These are phyloP conservation scores for Kwoniella newhampshirensis DNA, from an alignment of 768 basidiomycete genomes.

Conservation along the genomic window DNA sequence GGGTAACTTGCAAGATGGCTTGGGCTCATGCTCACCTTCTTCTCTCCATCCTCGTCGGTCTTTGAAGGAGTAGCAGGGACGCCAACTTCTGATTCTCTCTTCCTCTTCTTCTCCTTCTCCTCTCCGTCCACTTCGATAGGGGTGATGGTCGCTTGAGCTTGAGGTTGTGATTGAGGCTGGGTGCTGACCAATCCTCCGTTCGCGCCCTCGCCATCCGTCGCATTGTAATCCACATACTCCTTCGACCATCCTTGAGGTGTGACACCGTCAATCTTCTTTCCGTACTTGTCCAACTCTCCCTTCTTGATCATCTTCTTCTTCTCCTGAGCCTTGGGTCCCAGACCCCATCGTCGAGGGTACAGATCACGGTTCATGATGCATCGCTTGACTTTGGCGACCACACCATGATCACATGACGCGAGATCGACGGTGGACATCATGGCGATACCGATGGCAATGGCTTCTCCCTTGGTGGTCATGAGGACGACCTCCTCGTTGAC, in stretches of 20 bases:
- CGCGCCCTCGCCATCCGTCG: constrained; percentile 58
- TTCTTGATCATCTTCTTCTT: constrained; percentile 99
- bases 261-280: constrained; percentile 78
- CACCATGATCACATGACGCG: constrained; percentile 95
- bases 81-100: constrained; percentile 36
- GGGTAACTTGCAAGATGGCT: not conserved
- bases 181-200: constrained; percentile 20
- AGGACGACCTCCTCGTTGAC: constrained; percentile 93
- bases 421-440: constrained; percentile 99
- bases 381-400: constrained; percentile 97
- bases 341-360: constrained; percentile 96
- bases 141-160: constrained; percentile 23
- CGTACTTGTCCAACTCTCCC: constrained; percentile 94
- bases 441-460: constrained; percentile 88
- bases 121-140: constrained; percentile 42
- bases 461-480: constrained; percentile 99
- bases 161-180: constrained; percentile 21
- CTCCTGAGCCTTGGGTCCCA: constrained; percentile 93
- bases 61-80: constrained; percentile 27
- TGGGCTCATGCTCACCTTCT: constrained; percentile 42
- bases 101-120: constrained; percentile 56
- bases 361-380: constrained; percentile 99
- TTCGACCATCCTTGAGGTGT: constrained; percentile 89
- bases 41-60: constrained; percentile 29
- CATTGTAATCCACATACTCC: constrained; percentile 90